phyloP scores from a whole-genome alignment of 1,284 basidiomycete species.

The Coriolopsis trogii region DNA sequence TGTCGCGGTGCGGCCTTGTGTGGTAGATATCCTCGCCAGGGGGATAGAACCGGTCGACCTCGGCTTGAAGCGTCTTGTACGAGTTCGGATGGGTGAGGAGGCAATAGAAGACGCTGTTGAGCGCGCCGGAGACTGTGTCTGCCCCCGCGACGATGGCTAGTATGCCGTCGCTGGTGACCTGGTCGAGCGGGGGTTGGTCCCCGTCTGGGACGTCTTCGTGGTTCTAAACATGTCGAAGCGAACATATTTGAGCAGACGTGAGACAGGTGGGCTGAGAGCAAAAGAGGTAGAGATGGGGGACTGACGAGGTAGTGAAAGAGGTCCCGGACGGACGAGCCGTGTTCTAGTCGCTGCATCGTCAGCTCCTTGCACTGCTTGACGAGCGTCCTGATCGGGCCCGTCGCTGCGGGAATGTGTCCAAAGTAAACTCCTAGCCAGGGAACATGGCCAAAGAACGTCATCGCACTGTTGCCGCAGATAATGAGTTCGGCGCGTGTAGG shows the following conservation, averaged over 20 bases:
- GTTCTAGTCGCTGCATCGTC: not conserved
- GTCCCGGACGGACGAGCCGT: conserved; percentile 14
- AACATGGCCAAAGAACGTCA: conserved; percentile 17
- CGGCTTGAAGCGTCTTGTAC: conserved; percentile 27
- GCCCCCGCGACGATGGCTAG: conserved; percentile 33
- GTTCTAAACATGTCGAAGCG: too few species aligned
- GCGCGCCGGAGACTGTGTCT: conserved; percentile 33
- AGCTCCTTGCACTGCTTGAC: not conserved
- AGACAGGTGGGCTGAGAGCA: too few species aligned
- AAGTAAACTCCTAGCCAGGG: conserved; percentile 24
- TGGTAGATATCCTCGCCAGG: conserved; percentile 30
- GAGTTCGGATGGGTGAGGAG: conserved; percentile 25
- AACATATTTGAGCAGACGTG: too few species aligned
- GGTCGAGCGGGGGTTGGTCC: conserved; percentile 9
- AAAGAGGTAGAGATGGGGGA: too few species aligned
- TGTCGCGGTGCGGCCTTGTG: conserved; percentile 25
- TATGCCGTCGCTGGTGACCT: conserved; percentile 21
- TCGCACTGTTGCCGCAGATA: not conserved
- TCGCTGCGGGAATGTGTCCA: conserved; percentile 8
- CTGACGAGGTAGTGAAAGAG: conserved; percentile 26
- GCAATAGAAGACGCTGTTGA: conserved; percentile 26
- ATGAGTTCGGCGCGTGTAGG: not conserved
- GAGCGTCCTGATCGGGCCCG: conserved; percentile 5
- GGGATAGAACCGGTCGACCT: conserved; percentile 34
- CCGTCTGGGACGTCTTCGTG: conserved; percentile 23